These are phyloP conservation scores for Stephanodiscus triporus DNA, from an alignment of 108 stramenopile genomes.

Conservation along the genomic window DNA sequence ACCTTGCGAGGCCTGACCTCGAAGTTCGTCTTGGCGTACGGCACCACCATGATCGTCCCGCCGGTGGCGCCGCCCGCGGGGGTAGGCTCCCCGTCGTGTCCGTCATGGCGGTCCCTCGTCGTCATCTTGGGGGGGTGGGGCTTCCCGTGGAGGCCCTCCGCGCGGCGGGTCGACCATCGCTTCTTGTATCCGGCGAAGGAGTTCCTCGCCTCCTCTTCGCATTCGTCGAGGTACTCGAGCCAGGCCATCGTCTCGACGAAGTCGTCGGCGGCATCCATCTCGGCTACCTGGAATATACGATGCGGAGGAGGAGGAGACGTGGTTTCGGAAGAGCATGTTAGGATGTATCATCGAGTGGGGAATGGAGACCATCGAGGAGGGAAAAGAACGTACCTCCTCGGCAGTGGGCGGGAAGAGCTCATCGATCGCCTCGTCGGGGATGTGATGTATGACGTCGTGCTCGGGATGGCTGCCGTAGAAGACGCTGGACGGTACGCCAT, in stretches of 20 bases:
- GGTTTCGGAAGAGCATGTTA: background rate
- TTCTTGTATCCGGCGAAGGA: slow-evolving; percentile 32
- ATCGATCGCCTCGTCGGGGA: slow-evolving; percentile 43
- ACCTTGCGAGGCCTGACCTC: slow-evolving; percentile 25
- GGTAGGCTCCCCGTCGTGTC: background rate
- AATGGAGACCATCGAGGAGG: too few species aligned
- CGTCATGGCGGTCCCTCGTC: background rate
- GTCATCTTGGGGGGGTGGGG: slow-evolving; percentile 23
- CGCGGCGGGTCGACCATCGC: slow-evolving; percentile 44
- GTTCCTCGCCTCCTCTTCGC: slow-evolving; percentile 33
- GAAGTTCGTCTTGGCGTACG: slow-evolving; percentile 16
- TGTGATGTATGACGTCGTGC: slow-evolving; percentile 44
- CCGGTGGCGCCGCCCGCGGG: background rate
- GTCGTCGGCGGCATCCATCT: slow-evolving; percentile 45
- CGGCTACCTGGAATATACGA: slow-evolving; percentile 26
- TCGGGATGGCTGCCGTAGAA: slow-evolving; percentile 40
- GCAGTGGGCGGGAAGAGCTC: slow-evolving; percentile 43
- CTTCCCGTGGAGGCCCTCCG: slow-evolving; percentile 34
- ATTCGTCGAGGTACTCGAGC: slow-evolving; percentile 48
- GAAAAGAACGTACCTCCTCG: slow-evolving; percentile 17
- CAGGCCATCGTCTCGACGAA: slow-evolving; percentile 52
- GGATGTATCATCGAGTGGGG: too few species aligned
- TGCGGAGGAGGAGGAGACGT: background rate
- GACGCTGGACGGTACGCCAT: slow-evolving; percentile 36
- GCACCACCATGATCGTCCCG: slow-evolving; percentile 18